Conservation (phyloP, 2,329 filamentous ascomycete species). For the Chaetothyriales sp. region DNA sequence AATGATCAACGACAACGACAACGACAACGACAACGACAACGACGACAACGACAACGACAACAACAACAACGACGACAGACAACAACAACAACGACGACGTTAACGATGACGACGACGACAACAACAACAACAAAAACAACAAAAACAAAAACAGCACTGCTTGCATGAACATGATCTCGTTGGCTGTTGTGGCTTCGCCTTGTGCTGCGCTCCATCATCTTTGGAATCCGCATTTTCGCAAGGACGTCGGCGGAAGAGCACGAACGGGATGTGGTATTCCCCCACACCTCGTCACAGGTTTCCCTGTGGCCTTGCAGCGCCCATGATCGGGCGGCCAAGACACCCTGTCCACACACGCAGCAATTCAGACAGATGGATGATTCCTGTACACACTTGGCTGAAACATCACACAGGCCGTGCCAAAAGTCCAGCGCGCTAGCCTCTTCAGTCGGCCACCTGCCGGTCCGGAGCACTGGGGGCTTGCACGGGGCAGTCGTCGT, state of each 20-base stretch:
- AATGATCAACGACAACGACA: neutral
- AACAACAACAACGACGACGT: neutral
- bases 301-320: neutral
- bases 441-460: neutral
- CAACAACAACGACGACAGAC: neutral
- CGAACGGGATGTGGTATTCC: neutral
- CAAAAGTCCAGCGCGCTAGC: neutral
- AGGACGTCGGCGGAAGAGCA: neutral
- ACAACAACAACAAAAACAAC: neutral
- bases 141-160: neutral
- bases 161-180: neutral
- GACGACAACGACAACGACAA: neutral
- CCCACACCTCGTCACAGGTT: neutral
- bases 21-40: neutral
- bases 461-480: neutral
- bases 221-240: neutral
- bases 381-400: neutral
- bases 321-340: no score
- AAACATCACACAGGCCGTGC: neutral
- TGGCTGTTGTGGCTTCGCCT: neutral
- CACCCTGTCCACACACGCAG: neutral
- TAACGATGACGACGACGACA: neutral
- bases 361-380: neutral
- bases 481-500: neutral
- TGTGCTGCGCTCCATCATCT: neutral